A percentile compares a stretch with the other conserved stretches of the same genome.
Evolutionary conservation across 2,329 filamentous ascomycete genomes (phyloP).

Genomic region (Fusarium cyanostomum): DNA sequence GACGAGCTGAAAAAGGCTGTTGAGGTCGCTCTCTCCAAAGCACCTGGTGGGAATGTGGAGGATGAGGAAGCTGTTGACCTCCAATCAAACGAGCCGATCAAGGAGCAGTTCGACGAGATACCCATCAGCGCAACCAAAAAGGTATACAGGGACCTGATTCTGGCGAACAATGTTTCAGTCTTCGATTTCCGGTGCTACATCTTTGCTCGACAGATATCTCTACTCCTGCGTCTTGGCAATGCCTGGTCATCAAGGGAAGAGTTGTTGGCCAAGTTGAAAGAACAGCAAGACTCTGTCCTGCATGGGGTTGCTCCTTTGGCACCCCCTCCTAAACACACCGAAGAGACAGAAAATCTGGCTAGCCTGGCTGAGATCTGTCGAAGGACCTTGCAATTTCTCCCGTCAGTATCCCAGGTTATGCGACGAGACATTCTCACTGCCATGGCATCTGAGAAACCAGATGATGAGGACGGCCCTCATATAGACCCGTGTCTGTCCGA

Average conservation of each 20-base stretch:
- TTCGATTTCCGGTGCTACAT: slow-evolving; percentile 97
- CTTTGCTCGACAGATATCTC: slow-evolving; percentile 85
- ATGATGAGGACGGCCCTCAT: slow-evolving; percentile 48
- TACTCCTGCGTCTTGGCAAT: slow-evolving; percentile 86
- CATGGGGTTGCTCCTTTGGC: slow-evolving; percentile 65
- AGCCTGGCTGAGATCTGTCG: slow-evolving; percentile 89
- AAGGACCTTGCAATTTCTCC: slow-evolving; percentile 84
- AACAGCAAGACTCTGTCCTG: slow-evolving; percentile 68
- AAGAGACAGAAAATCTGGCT: slow-evolving; percentile 77
- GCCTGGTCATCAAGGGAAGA: slow-evolving; percentile 70
- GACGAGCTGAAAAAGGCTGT: slow-evolving; percentile 74
- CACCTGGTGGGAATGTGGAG: slow-evolving; percentile 45
- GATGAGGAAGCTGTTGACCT: slow-evolving; percentile 60
- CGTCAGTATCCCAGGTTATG: slow-evolving; percentile 80
- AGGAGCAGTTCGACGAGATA: slow-evolving; percentile 63
- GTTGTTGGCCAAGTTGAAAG: slow-evolving; percentile 67
- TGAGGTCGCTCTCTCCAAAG: slow-evolving; percentile 59
- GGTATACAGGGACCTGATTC: slow-evolving; percentile 88
- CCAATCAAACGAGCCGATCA: slow-evolving; percentile 54
- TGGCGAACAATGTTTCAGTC: slow-evolving; percentile 93
- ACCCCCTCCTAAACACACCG: slow-evolving; percentile 58
- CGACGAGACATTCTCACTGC: slow-evolving; percentile 79
- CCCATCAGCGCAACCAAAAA: slow-evolving; percentile 74
- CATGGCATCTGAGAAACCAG: slow-evolving; percentile 54
- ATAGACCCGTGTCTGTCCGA: slow-evolving; percentile 55